Evolutionary conservation across 495 filamentous ascomycete genomes (phyloP), one percentile per base, ranked within the genome.

Genomic region (Daldinia childiae): DNA sequence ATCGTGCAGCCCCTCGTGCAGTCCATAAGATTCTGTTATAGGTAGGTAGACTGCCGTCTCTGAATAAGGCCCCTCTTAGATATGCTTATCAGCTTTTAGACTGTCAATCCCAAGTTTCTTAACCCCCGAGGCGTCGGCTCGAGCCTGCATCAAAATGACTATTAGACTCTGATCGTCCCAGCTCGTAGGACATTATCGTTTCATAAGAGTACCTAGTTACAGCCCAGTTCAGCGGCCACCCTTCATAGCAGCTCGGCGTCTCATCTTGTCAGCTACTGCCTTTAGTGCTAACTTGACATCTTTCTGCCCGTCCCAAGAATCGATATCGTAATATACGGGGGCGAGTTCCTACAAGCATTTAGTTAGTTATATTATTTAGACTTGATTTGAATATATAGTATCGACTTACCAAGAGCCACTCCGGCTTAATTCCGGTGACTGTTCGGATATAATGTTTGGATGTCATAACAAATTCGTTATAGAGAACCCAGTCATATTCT

Each of bases 401-500:
- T 26, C 17, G 41, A 89, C 93, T 80, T 85, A 96, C 93, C 81
- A 98, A 78, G 58, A 99, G 85, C 95, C 95, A 99, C 74, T 95
- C 92, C 1, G 88, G 86, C 64, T 85, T 85, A 32, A 92, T 87
- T 12, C 86, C 83, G 17, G 89, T 92, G 43, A 91, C 87, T 6
- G 88, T 92, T 32, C 90, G 78, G 38, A 92, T 86, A 65, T 96
- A 99, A 79, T 98, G 96, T 86, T 98, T 98, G 8, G 90, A 93
- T 0, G 95, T 99, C 62, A 99, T 88, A 4, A 98, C 96, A 74
- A 98, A 99, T 79, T 99, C 95, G 76, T 99, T 97, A 79, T 99
- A 99, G 1, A 99, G 82, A 30, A 99, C 92, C 96, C 96, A 99
- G 73, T 98, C 95, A 67, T 90, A 91, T 15, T 98, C 94, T 61